Base-by-base conservation (phyloP, 1,139 yeast genomes). In the Suhomyces terraborum region DNA sequence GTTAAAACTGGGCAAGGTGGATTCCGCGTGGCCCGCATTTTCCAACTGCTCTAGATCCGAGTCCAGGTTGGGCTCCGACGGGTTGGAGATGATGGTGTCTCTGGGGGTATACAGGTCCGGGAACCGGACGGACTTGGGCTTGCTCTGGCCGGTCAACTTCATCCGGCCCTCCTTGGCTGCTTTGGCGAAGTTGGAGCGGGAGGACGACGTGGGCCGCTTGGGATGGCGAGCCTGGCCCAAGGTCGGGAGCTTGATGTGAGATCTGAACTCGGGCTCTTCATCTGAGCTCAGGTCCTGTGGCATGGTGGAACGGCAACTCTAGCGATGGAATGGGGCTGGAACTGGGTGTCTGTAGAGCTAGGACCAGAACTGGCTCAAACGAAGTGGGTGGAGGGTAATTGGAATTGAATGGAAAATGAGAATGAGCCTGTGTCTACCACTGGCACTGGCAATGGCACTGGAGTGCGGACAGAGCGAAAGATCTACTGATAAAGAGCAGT, bases 181-280 rank as follows among this genome's bases (percentile, higher is more conserved):
- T 45, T 67, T 66, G 16, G 62, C 66, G 14, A 67, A 45, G 42
- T 58, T 58, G 12, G 58, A 44, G 20, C 50, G 54, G 18, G 61
- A 48, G 17, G 56, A 41, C 14, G 31, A 29, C 6, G 31, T 12
- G 8, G 22, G 37, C 30, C 56, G 35, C 20, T 62, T 58, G 35
- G 61, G 58, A 42, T 53, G 55, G 36, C 60, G 53, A 31, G 49
- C 45, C 24, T 56, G 50, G 27, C 25, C 33, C 14, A 35, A 13
- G 18, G 56, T 53, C 8, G 71, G 71, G 35, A 66, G 51, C 30
- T 58, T 61, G 39, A 66, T 51, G 42, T 60, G 52, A 31, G 66
- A 52, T 37, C 48, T 48, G 42, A 50, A 54, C 23, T 33, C 26
- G 12, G 22, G 32, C 9, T 35, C 41, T 25, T 42, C 43, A 23